A percentile compares a stretch with the other conserved stretches of the same genome.
Evolutionary conservation across 495 filamentous ascomycete species (phyloP).

Genomic region (Glarea lozoyensis): DNA sequence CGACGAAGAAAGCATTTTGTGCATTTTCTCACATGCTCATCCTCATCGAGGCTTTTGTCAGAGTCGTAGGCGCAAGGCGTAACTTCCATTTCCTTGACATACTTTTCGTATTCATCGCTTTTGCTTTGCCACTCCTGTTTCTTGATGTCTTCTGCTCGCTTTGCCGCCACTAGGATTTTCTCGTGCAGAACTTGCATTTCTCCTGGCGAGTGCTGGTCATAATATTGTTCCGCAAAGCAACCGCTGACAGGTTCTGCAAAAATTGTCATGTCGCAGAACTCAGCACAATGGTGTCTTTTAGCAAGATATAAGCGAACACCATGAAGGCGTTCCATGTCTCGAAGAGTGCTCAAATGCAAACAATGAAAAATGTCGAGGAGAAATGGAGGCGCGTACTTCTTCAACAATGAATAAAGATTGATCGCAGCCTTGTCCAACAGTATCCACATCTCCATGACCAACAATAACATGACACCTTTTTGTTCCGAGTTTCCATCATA

Average conservation of each 20-base stretch:
- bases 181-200: slow-evolving; percentile 19
- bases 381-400: slow-evolving; percentile 9
- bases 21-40: slow-evolving; percentile 26
- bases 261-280: slow-evolving; percentile 17
- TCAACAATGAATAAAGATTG: slow-evolving; percentile 1
- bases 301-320: slow-evolving; percentile 31
- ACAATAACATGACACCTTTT: slow-evolving; percentile 12
- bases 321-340: slow-evolving; percentile 31
- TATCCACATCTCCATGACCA: slow-evolving; percentile 15
- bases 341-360: slow-evolving; percentile 25
- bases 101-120: slow-evolving; percentile 23
- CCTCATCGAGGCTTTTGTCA: slow-evolving; percentile 16
- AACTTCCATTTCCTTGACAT: slow-evolving; percentile 19
- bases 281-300: slow-evolving; percentile 15
- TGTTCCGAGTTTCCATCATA: slow-evolving; percentile 39
- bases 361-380: slow-evolving; percentile 29
- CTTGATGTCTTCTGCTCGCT: slow-evolving; percentile 21
- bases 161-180: slow-evolving; percentile 25
- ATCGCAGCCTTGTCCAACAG: slow-evolving; percentile 10
- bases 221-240: slow-evolving; percentile 35
- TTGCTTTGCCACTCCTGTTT: slow-evolving; percentile 25
- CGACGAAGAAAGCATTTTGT: slow-evolving; percentile 26
- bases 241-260: slow-evolving; percentile 29
- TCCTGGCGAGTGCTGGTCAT: slow-evolving; percentile 20
- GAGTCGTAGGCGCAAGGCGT: slow-evolving; percentile 19